A percentile compares a stretch with the other conserved stretches of the same genome.
These are phyloP conservation scores for Cryphonectria naterciae DNA, from an alignment of 2,329 filamentous ascomycete genomes.

Conservation along the genomic window DNA sequence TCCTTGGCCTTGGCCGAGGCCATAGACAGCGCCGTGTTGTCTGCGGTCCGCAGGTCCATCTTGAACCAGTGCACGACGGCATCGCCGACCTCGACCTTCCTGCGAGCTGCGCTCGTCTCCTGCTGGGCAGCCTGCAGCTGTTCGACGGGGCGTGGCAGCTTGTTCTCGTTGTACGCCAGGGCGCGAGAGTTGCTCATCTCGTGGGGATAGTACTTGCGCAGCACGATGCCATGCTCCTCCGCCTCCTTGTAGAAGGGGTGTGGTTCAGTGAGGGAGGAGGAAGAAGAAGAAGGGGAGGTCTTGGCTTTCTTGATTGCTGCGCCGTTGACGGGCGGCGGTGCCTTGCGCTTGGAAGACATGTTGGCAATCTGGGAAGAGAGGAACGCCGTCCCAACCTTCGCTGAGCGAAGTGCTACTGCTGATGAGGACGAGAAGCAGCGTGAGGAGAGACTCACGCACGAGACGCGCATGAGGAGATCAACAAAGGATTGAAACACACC, in stretches of 20 bases:
- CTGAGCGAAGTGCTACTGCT: background rate
- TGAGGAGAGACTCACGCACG: background rate
- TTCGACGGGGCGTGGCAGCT: conserved; percentile 74
- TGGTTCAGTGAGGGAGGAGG: conserved; percentile 37
- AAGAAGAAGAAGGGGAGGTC: conserved; percentile 4
- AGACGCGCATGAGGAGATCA: conserved; percentile 1
- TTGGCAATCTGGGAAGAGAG: background rate
- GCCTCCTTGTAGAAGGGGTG: conserved; percentile 52
- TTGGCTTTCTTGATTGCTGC: conserved; percentile 22
- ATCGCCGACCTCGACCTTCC: conserved; percentile 55
- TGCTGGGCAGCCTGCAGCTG: conserved; percentile 63
- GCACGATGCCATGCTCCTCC: conserved; percentile 64
- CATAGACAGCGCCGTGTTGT: conserved; percentile 73
- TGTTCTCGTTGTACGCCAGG: conserved; percentile 70
- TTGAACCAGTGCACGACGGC: conserved; percentile 92
- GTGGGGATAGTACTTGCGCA: conserved; percentile 78
- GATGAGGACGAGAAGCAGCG: background rate
- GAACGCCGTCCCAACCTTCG: too few species aligned
- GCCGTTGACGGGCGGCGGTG: conserved; percentile 14
- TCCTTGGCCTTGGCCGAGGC: conserved; percentile 59
- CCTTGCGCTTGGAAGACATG: conserved; percentile 32
- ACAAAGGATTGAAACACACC: background rate
- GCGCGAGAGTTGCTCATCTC: conserved; percentile 86
- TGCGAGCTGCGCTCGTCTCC: conserved; percentile 61
- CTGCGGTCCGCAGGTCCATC: conserved; percentile 71